phyloP scores from a whole-genome alignment of 352 stramenopile genomes.

The Phytophthora multivora region DNA sequence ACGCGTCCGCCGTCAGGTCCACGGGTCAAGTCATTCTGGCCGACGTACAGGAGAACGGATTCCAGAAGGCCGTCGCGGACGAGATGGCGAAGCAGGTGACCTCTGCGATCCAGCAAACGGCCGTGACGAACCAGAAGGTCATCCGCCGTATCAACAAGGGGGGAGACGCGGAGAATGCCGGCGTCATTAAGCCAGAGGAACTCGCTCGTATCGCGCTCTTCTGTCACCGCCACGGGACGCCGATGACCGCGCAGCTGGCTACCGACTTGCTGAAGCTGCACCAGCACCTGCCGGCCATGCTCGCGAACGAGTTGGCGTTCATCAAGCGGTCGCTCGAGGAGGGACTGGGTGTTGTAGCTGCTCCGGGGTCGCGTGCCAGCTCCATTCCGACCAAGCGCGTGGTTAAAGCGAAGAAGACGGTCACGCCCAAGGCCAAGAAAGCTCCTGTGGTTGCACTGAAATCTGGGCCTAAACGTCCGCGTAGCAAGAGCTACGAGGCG shows the following conservation, averaged over 20 bases:
- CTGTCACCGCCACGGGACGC: constrained; percentile 57
- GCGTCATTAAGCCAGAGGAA: constrained; percentile 45
- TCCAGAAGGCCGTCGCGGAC: constrained; percentile 26
- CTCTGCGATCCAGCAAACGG: constrained; percentile 27
- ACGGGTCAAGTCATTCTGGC: constrained; percentile 54
- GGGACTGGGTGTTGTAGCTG: constrained; percentile 24
- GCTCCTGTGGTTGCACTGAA: constrained; percentile 4
- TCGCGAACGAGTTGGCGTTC: constrained; percentile 54
- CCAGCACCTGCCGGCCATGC: constrained; percentile 38
- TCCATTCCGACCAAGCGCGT: constrained; percentile 6
- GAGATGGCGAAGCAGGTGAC: constrained; percentile 39
- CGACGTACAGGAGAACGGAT: constrained; percentile 61
- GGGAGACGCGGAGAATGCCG: not conserved
- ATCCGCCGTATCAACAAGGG: constrained; percentile 30
- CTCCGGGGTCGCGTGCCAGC: constrained; percentile 4
- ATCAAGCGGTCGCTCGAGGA: constrained; percentile 40
- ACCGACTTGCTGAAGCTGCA: constrained; percentile 50
- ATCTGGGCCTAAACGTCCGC: constrained; percentile 11
- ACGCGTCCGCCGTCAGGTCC: constrained; percentile 28
- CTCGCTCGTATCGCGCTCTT: constrained; percentile 59
- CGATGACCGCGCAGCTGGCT: constrained; percentile 42
- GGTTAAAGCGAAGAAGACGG: constrained; percentile 22
- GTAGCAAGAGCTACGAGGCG: constrained; percentile 36
- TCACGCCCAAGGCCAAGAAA: constrained; percentile 16
- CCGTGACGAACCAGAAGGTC: constrained; percentile 18